phyloP scores from a whole-genome alignment of 148 eudicot species.

The Camellia japonica region DNA sequence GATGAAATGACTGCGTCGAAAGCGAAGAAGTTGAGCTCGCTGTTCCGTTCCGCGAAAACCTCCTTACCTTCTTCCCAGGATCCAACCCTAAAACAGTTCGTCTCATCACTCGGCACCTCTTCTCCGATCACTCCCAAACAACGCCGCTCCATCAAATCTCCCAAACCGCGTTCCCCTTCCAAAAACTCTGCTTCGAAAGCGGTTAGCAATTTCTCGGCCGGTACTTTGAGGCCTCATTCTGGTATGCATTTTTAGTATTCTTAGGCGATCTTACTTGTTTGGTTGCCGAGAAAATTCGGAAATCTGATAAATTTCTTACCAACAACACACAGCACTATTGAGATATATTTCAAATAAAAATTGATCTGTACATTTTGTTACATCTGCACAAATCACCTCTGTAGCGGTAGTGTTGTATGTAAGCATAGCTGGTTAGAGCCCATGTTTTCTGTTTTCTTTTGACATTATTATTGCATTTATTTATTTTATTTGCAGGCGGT shows the following conservation, averaged over 20 bases:
- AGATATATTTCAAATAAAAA: not conserved
- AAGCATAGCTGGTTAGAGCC: not conserved
- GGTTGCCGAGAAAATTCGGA: conserved; percentile 7
- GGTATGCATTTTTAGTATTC: not conserved
- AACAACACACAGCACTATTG: not conserved
- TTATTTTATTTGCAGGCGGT: conserved; percentile 25
- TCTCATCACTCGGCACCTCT: conserved; percentile 8
- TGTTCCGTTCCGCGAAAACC: conserved; percentile 27
- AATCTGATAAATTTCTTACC: not conserved
- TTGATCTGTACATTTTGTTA: not conserved
- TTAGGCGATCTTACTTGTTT: not conserved
- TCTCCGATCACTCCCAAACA: not conserved
- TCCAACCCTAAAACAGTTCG: conserved; percentile 5
- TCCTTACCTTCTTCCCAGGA: not conserved
- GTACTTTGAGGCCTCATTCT: not conserved
- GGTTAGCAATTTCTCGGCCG: not conserved
- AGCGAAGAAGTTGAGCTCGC: conserved; percentile 25
- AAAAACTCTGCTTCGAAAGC: conserved; percentile 6
- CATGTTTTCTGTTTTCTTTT: conserved; percentile 3
- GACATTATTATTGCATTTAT: not conserved
- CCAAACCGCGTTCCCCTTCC: not conserved
- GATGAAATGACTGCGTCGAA: conserved; percentile 32
- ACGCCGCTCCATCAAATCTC: not conserved
- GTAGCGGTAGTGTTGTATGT: no score
- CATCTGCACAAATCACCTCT: not conserved